Evolutionary conservation across 495 filamentous ascomycete genomes (phyloP).

Genomic region (Annulohypoxylon bovei): DNA sequence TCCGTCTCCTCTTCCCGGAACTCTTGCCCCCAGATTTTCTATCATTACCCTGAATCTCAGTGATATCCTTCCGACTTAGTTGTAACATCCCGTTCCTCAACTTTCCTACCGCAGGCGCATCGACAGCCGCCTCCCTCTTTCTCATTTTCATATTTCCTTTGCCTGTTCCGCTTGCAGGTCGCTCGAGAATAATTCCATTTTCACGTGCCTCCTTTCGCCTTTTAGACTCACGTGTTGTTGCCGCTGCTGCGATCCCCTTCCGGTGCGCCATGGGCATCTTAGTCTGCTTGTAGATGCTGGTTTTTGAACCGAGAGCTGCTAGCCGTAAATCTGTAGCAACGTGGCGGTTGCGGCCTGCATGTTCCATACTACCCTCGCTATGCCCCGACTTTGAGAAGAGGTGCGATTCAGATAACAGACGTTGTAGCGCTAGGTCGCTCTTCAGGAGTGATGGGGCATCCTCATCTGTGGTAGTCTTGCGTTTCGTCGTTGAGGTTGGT

Average conservation of each 20-base stretch:
- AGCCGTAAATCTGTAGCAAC: constrained; percentile 86
- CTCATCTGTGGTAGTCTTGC: constrained; percentile 54
- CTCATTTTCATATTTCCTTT: constrained; percentile 50
- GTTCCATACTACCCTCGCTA: constrained; percentile 67
- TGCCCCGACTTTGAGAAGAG: constrained; percentile 73
- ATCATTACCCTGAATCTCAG: constrained; percentile 66
- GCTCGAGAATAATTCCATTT: constrained; percentile 91
- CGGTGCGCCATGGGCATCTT: constrained; percentile 86
- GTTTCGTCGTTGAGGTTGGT: constrained; percentile 42
- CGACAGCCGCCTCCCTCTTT: constrained; percentile 73
- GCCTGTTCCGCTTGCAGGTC: constrained; percentile 48
- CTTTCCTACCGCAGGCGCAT: constrained; percentile 78
- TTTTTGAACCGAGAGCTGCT: constrained; percentile 79
- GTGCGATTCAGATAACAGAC: constrained; percentile 90
- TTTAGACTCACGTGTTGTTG: constrained; percentile 69
- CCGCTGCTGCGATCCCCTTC: constrained; percentile 78
- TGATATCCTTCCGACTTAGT: constrained; percentile 79
- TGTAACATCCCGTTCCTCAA: constrained; percentile 81
- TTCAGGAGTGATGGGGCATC: constrained; percentile 70
- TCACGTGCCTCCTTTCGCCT: constrained; percentile 82
- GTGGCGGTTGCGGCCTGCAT: constrained; percentile 60
- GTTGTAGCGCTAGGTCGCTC: constrained; percentile 91
- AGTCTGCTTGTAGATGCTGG: constrained; percentile 74
- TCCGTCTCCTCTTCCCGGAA: constrained; percentile 44
- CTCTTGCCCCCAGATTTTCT: constrained; percentile 38